These are phyloP conservation scores for Corynespora cassiicola DNA, from an alignment of 2,329 filamentous ascomycete species.

Conservation along the genomic window DNA sequence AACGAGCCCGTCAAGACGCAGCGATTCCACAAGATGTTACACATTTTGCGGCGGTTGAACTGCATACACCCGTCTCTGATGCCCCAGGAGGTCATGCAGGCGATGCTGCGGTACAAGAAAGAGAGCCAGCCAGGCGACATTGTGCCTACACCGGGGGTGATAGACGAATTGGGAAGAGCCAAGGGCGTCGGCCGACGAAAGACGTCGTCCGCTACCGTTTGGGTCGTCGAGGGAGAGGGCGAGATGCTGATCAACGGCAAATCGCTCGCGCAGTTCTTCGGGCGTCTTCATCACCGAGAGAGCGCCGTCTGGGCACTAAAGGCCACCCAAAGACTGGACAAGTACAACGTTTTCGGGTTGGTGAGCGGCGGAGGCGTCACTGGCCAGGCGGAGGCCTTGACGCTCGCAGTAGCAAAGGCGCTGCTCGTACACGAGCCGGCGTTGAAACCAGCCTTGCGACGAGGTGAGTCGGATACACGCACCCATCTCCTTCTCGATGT, in stretches of 20 bases:
- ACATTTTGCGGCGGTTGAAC: constrained; percentile 80
- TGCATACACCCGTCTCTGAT: constrained; percentile 81
- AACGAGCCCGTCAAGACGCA: constrained; percentile 61
- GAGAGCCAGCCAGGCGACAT: constrained; percentile 75
- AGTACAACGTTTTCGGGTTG: constrained; percentile 94
- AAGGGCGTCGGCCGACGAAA: constrained; percentile 86
- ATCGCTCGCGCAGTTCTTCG: constrained; percentile 81
- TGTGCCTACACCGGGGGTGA: constrained; percentile 64
- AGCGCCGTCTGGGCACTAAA: constrained; percentile 92
- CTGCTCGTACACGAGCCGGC: constrained; percentile 90
- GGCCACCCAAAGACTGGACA: constrained; percentile 81
- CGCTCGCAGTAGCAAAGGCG: constrained; percentile 86
- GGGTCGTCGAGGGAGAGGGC: constrained; percentile 89
- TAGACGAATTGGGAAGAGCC: constrained; percentile 81
- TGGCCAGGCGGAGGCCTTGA: constrained; percentile 93
- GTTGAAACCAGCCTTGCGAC: constrained; percentile 83
- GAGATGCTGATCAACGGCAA: constrained; percentile 91
- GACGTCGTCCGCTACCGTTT: constrained; percentile 82
- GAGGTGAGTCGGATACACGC: constrained; percentile 69
- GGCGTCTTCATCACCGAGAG: constrained; percentile 89
- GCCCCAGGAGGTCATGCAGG: constrained; percentile 70
- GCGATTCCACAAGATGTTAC: constrained; percentile 79
- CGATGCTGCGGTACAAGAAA: constrained; percentile 75
- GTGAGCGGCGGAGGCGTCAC: constrained; percentile 89
- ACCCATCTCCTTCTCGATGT: constrained; percentile 3